Evolutionary conservation across 768 basidiomycete species (phyloP), one percentile per base, ranked within the genome.

Genomic region (Hericium rajendrae): DNA sequence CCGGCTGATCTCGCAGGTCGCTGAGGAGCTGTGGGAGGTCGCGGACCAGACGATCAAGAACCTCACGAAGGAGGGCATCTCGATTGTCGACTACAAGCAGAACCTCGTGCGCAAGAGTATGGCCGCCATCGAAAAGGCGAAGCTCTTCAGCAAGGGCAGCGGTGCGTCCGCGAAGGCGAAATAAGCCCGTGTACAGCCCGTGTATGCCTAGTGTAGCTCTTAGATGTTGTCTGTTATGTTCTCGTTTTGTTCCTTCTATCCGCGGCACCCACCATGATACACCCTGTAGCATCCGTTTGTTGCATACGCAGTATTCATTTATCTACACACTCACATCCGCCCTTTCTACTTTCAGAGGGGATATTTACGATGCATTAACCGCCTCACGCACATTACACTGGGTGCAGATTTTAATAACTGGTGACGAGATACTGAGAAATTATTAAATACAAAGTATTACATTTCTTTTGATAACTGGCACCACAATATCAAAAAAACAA

Each of bases 1-100:
- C 88, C 90, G 95, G 66, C 84, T 98, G 62, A 97, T 98, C 72
- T 88, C 88, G 52, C 94, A 98, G 75, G 95, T 99, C 39, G 97
- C 95, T 40, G 91, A 98, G 69, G 95, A 98, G 71, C 84, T 99
- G 8, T 99, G 97, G 97, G 97, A 99, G 71, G 97, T 99, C 55
- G 91, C 92, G 68, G 81, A 93, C 70, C 86, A 87, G 73, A 92
- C 90, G 68, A 93, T 99, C 70, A 80, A 80, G 71, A 97, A 97
- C 73, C 73, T 99, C 60, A 89, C 94, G 24, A 94, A 87, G 76
- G 77, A 83, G 64, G 94, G 92, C 62, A 92, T 97, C 68, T 85
- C 82, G 52, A 97, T 98, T 68, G 74, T 88, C 37, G 89, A 94
- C 71, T 98, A 97, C 78, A 98, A 98, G 81, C 86, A 80, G 74